phyloP scores from a whole-genome alignment of 495 filamentous ascomycete genomes.

The Jackrogersella multiformis region DNA sequence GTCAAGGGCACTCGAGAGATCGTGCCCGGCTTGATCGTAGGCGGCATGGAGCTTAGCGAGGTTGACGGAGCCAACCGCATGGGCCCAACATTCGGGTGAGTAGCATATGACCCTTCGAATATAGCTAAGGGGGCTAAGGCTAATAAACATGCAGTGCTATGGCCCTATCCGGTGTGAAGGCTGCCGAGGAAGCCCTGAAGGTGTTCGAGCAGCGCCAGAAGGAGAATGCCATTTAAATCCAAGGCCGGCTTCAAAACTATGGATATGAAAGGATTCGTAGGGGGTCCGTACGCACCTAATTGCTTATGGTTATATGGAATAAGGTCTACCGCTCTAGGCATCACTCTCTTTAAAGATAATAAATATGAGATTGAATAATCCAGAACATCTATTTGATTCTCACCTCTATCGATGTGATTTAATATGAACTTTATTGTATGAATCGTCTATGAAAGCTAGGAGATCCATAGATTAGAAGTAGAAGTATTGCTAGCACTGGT shows the following conservation, averaged over 20 bases:
- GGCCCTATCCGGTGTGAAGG: conserved; percentile 85
- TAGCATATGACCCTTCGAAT: conserved; percentile 21
- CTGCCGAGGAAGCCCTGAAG: conserved; percentile 81
- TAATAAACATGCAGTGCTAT: conserved; percentile 68
- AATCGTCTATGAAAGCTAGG: too few species aligned
- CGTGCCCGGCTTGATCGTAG: conserved; percentile 85
- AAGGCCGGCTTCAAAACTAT: not conserved
- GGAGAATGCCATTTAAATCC: conserved; percentile 41
- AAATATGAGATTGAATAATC: not conserved
- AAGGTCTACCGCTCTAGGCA: conserved; percentile 8
- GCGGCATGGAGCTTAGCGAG: conserved; percentile 92
- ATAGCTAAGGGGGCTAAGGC: not conserved
- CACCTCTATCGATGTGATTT: not conserved
- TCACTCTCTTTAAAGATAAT: conserved; percentile 1
- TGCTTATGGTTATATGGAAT: not conserved
- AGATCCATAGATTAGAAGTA: too few species aligned
- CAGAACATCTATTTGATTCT: conserved; percentile 15
- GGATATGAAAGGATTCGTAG: not conserved
- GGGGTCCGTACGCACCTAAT: not conserved
- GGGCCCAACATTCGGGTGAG: conserved; percentile 59
- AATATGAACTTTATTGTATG: not conserved
- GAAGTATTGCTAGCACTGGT: too few species aligned
- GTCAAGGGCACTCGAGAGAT: conserved; percentile 89
- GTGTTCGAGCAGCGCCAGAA: conserved; percentile 79
- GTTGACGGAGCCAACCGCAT: conserved; percentile 90